Base-by-base conservation (phyloP, 192 early-diverging fungal genomes). In the Coemansia sp. region DNA sequence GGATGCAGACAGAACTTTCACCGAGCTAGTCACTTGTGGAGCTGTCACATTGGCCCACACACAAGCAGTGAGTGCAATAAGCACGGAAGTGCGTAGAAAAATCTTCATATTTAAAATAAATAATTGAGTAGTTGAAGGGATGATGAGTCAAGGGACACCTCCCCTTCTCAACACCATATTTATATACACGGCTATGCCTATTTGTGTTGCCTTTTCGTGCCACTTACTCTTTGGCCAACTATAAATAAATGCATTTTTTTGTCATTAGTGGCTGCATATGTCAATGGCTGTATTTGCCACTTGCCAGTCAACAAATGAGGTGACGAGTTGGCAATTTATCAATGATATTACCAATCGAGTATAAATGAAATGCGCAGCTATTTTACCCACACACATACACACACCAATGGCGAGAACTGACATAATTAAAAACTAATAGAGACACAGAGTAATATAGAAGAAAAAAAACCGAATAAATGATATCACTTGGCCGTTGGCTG, bases 211-310 rank as follows among this genome's bases (percentile, higher is more conserved):
- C 2, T 2, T 9, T 36, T 21, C 17, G 45, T 48, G n/a, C n/a
- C 21, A 53, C 11, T 12, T 29, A 29, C 5, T 21, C n/a, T 19
- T 7, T 46, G 19, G n/a, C 45, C 17, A 3, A 23, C 25, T 9
- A 37, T 34, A 11, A 63, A 25, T 25, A 21, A 19, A 44, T 27
- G 39, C 62, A 15, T 63, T 8, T 38, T 63, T 38, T 63, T 39
- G 11, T 31, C 27, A 14, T 32, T 11, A 1, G 14, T 17, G 53
- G 29, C 25, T 57, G 53, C 53, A 57, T 53, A 25, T 3, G 29
- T 57, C 53, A 57, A 57, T 57, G 53, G 27, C 27, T 57, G 31
- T 17, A 32, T 57, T 29, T 6, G 31, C 51, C 51, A 55, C 51
- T 10, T 55, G 27, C 12, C 25, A 32, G 53, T 32, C 53, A 57